Evolutionary conservation across 148 eudicot species (phyloP), one percentile per base, ranked within the genome.

Genomic region (Beta vulgaris): DNA sequence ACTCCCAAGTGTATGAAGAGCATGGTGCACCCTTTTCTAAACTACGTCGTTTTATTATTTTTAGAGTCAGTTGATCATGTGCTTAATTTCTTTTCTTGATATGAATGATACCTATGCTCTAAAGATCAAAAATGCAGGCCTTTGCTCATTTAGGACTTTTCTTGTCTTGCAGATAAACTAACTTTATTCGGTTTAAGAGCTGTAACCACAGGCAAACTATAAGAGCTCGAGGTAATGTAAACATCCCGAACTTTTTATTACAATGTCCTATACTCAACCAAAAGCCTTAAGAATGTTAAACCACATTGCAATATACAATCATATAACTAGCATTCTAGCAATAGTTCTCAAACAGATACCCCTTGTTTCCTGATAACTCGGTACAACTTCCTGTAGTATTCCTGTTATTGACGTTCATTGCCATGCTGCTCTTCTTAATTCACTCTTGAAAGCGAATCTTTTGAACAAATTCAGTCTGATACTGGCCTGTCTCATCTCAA

Each of bases 131-230:
- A n/a, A n/a, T n/a, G n/a, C n/a, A n/a, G n/a, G n/a, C n/a, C n/a
- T n/a, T 39, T 54, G 16, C 48, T 54, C 39, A 32, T 29, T 31
- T 14, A 12, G 18, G 7, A 21, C 36, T 39, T 63, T 57, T n/a
- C 63, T 29, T 29, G 51, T 39, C 54, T 78, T 71, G 75, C 71
- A 48, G 57, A 34, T 53, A 71, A 29, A 21, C 59, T 57, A 4
- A 43, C 44, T 44, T 23, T 43, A 32, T 18, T 43, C 53, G 37
- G 26, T 16, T 6, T 61, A 29, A 13, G 15, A 68, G 21, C 9
- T 10, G 44, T 34, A 53, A 10, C 26, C 31, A 39, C 64, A 35
- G 10, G 64, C 25, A 44, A n/a, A 23, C 23, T 51, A 19, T 51
- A 51, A 51, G 10, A 51, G 57, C 57, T 21, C 14, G 57, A 51